Evolutionary conservation across 805 yeast genomes (phyloP), one percentile per base, ranked within the genome.

Genomic region (Kluyveromyces nonfermentans): DNA sequence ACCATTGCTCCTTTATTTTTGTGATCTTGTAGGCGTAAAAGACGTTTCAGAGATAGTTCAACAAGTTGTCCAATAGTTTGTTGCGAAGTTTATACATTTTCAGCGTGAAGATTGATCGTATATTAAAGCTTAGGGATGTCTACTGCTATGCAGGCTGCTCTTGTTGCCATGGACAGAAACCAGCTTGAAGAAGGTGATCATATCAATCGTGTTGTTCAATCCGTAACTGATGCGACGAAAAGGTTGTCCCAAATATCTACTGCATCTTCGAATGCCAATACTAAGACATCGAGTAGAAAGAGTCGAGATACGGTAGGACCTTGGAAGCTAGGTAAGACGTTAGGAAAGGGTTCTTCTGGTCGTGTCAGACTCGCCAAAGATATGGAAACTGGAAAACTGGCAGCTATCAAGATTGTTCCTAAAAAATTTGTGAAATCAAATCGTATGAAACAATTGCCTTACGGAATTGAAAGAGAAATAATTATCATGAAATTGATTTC

Each of bases 401-500:
- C 93, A 9, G 94, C 94, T 3, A 86, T 85, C 18, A 85, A 85
- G 60, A 87, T 85, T 35, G 88, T 84, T 1, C 82, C 88, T 25
- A 84, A 84, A 59, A 72, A 58, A 53, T 20, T 58, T 16, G 42
- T 39, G 17, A 31, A 33, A 18, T 32, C 36, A 17, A 38, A 45
- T 49, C 51, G 46, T 59, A 57, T 51, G 65, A 67, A 3, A 52
- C 35, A 39, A 18, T 72, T 85, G 46, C 95, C 96, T 2, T 88
- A 90, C 61, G 98, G 98, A 33, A 90, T 93, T 37, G 98, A 93
- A 66, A 76, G 97, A 52, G 98, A 93, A 62, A 95, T 93, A 50
- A 89, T 93, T 54, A 93, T 93, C 54, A 93, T 90, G 98, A 93
- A 93, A 65, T 72, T 93, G 35, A 77, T 93, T 37, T 85, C 93